These are phyloP conservation scores for Bjerkandera adusta DNA, from an alignment of 1,284 basidiomycete genomes.

Conservation along the genomic window DNA sequence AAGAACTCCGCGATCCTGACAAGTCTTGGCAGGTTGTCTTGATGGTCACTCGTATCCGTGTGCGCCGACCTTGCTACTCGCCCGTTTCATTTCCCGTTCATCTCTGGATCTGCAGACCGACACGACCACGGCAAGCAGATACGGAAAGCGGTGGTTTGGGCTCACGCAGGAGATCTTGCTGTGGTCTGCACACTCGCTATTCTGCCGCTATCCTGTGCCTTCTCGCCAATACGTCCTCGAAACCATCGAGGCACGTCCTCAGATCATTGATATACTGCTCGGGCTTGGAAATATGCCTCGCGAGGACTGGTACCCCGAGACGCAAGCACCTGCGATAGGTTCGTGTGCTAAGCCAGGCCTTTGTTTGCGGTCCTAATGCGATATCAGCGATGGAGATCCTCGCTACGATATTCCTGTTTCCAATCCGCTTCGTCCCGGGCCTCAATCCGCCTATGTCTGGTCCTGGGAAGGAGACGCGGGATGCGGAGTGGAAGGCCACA, in stretches of 20 bases:
- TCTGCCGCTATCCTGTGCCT: conserved; percentile 1
- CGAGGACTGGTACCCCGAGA: conserved; percentile 11
- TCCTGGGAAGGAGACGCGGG: not conserved
- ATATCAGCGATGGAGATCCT: conserved; percentile 8
- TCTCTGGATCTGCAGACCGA: not conserved
- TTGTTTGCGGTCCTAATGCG: not conserved
- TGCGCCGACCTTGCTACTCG: not conserved
- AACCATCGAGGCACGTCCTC: conserved; percentile 2
- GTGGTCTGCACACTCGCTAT: not conserved
- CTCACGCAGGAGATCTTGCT: conserved; percentile 8
- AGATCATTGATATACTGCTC: conserved; percentile 6
- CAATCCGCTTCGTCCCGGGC: conserved; percentile 6
- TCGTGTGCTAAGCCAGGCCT: not conserved
- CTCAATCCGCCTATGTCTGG: not conserved
- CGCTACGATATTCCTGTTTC: conserved; percentile 6
- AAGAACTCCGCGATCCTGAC: conserved; percentile 10
- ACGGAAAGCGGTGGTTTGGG: conserved; percentile 10
- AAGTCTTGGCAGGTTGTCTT: conserved; percentile 11
- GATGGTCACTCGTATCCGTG: conserved; percentile 5
- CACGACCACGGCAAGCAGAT: conserved; percentile 4
- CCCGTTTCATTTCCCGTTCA: too few relatives aligned
- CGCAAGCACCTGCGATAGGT: not conserved
- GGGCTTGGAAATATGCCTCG: conserved; percentile 1
- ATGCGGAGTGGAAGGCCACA: conserved; percentile 5
- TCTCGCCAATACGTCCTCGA: conserved; percentile 3